Base-by-base conservation (phyloP, 805 yeast species). In the Ogataea zsoltii region DNA sequence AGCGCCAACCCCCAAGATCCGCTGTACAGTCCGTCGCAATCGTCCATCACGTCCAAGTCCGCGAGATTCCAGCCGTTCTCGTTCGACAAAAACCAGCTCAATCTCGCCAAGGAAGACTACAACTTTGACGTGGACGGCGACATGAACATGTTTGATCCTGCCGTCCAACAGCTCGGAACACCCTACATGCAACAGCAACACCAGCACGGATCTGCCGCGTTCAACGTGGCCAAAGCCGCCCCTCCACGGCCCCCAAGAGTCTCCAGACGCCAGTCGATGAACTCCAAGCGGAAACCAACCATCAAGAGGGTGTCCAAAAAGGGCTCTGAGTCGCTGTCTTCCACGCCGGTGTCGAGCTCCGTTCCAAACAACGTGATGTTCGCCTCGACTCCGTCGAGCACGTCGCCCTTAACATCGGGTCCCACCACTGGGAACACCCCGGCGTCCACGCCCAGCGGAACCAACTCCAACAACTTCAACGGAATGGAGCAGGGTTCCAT, bases 61-160 rank as follows among this genome's bases (percentile, higher is more conserved):
- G n/a, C 51, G 30, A 39, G 45, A 33, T 46, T 44, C 33, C 51
- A 47, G n/a, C 51, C 53, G 10, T 50, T 46, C 32, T 42, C 53
- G 7, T 48, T 50, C 32, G 54, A 50, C 25, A 44, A 40, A 17
- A 26, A 32, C 6, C 46, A 50, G 13, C 44, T 38, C 6, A 39
- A 41, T 11, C 42, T 37, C 7, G 43, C 50, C 16, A 45, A 44
- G 29, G 52, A 51, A 14, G 51, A 57, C 17, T 48, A 46, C 41
- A 54, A 53, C 33, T 54, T 58, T 36, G 66, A 62, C 45, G 21
- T 56, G 13, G 65, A 62, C 21, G 64, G 65, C 2, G 66, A 62
- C 51, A 28, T 60, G 41, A 55, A 57, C 36, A 57, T 61, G 62
- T 51, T 60, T 38, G 64, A 60, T 16, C 36, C 45, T 3, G 34